Percentiles rank a stretch among this genome's conserved stretches.
Conservation (phyloP, 108 stramenopile genomes). For the Poteriospumella lacustris region DNA sequence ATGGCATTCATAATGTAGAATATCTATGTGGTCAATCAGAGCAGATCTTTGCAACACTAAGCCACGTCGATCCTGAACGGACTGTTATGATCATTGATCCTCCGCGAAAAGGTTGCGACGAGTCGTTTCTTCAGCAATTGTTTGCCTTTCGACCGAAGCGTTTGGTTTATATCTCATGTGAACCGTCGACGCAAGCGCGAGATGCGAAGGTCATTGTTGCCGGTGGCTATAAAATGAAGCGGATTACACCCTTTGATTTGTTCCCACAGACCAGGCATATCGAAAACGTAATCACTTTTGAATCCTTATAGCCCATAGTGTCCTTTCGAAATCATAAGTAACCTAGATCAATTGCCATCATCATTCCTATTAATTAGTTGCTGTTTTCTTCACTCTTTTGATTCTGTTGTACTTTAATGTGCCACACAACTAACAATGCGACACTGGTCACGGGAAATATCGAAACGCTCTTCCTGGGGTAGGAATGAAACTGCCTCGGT, state of each 20-base stretch:
- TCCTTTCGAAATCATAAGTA: too few species aligned
- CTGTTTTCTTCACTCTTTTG: too few species aligned
- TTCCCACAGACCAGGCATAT: conserved; percentile 93
- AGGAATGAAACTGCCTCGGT: too few species aligned
- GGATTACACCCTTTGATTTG: conserved; percentile 84
- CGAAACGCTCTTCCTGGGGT: too few species aligned
- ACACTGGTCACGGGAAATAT: too few species aligned
- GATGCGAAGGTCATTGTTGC: conserved; percentile 75
- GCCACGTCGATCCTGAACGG: conserved; percentile 57
- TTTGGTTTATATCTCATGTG: conserved; percentile 91
- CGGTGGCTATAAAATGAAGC: conserved; percentile 69
- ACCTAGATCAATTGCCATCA: too few species aligned
- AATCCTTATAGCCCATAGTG: too few species aligned
- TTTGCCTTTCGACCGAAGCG: conserved; percentile 71
- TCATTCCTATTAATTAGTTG: too few species aligned
- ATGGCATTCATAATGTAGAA: conserved; percentile 69
- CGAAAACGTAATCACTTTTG: conserved; percentile 88
- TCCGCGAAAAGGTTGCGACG: conserved; percentile 85
- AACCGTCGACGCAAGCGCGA: conserved; percentile 78
- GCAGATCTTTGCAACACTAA: conserved; percentile 66
- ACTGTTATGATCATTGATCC: conserved; percentile 94
- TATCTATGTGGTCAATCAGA: conserved; percentile 82
- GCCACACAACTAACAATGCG: too few species aligned
- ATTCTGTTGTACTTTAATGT: too few species aligned
- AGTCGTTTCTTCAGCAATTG: conserved; percentile 79